Evolutionary conservation across 805 yeast genomes (phyloP), one percentile per base, ranked within the genome.

Genomic region (Lachancea sp.): DNA sequence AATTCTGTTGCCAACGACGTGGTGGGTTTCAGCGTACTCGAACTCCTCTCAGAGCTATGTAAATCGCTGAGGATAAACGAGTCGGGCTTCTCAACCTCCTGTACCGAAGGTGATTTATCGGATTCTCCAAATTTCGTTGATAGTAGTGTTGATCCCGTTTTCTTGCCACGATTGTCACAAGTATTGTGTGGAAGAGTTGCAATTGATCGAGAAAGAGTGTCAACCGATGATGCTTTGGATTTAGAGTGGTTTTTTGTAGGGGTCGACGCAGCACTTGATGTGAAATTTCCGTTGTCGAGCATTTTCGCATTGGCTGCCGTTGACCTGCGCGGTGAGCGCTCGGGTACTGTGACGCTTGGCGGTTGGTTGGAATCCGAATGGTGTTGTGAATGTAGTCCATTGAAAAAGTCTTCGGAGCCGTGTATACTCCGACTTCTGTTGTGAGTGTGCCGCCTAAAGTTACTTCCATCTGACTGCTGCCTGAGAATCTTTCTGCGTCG

Each of bases 371-470:
- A 26, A 33, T 15, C n/a, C 16, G 22, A 8, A 13, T 20, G 17
- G 9, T 41, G 44, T 35, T 18, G 27, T 9, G 27, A 7, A 12
- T 35, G 15, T 18, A 7, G 3, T 4, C 10, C 18, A 25, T 11
- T 20, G 35, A 57, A 46, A 44, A 53, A 46, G 19, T 55, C 59
- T 11, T 52, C 52, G 6, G 45, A 49, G 35, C 49, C 52, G 37
- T 58, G 61, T 11, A 59, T 42, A 36, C 67, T 62, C 47, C 56
- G 55, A 26, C 62, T 60, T 38, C 67, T 53, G 44, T 52, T 59
- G 49, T 62, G 67, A n/a, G 47, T 46, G 41, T 62, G 65, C 25
- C 43, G 16, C 13, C 18, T 47, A 38, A 27, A 48, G n/a, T 16
- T 20, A 5, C 22, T 30, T 6, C 34, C 34, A 10, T 13, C 18